These are phyloP conservation scores for Cystobasidiaceae sp. DNA, from an alignment of 1,284 basidiomycete genomes.

Conservation along the genomic window DNA sequence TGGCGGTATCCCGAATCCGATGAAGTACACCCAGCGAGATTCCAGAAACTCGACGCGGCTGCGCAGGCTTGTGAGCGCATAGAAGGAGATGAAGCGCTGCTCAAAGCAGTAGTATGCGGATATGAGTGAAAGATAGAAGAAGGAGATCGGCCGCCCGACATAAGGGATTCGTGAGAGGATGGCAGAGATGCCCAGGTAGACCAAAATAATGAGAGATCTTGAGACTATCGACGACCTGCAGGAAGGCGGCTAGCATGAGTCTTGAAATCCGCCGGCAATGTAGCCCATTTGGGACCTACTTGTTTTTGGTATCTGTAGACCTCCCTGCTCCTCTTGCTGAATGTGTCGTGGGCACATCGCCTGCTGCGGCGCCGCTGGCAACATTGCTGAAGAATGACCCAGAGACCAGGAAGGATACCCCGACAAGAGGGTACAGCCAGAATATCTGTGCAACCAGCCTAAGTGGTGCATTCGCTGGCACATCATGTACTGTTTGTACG, in stretches of 20 bases:
- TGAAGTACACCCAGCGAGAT: slow-evolving; percentile 77
- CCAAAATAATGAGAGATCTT: slow-evolving; percentile 68
- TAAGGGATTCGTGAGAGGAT: slow-evolving; percentile 60
- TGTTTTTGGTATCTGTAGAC: slow-evolving; percentile 61
- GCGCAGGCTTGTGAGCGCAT: slow-evolving; percentile 57
- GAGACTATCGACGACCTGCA: slow-evolving; percentile 66
- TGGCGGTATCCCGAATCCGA: slow-evolving; percentile 62
- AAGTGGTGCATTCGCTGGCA: not conserved
- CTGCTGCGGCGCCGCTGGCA: slow-evolving; percentile 57
- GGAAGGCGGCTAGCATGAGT: slow-evolving; percentile 56
- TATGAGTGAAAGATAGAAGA: slow-evolving; percentile 72
- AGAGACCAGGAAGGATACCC: slow-evolving; percentile 53
- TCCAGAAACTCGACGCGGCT: slow-evolving; percentile 64
- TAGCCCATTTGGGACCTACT: slow-evolving; percentile 20
- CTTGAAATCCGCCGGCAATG: slow-evolving; percentile 52
- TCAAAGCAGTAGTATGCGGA: slow-evolving; percentile 79
- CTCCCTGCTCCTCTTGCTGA: slow-evolving; percentile 62
- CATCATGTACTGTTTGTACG: not conserved
- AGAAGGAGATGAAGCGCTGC: slow-evolving; percentile 51
- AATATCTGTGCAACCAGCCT: slow-evolving; percentile 57
- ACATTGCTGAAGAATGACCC: slow-evolving; percentile 48
- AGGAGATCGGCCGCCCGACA: slow-evolving; percentile 57
- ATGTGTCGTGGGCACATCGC: slow-evolving; percentile 60
- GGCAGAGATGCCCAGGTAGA: slow-evolving; percentile 65
- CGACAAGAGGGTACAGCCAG: slow-evolving; percentile 68